Base-by-base conservation (phyloP, 2,329 filamentous ascomycete species). In the Paraphoma chrysanthemicola region DNA sequence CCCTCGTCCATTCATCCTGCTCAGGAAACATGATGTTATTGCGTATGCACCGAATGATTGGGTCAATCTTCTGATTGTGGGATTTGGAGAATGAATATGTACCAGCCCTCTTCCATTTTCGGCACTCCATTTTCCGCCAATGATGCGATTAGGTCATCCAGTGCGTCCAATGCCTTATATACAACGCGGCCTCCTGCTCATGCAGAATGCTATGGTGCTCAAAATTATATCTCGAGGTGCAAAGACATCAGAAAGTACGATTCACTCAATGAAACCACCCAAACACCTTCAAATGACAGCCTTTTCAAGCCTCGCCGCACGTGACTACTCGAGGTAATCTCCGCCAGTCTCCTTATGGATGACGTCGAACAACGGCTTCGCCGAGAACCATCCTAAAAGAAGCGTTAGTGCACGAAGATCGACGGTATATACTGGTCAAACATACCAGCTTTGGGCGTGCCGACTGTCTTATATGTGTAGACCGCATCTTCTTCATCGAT, bases 301-400 rank as follows among this genome's bases (percentile, higher is more conserved):
- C 9, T 31, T 10, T 44, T 45, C 7, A 17, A 39, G 23, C 23
- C 36, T 23, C 38, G 17, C 42, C 41, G 28, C 9, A 41, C 16
- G 16, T 29, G 42, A 39, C 64, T 74, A 82, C 57, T 81, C 69
- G 61, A 87, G 67, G 70, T 87, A 87, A 10, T 83, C 83, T 1
- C 83, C 84, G 18, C 78, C 78, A 2, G 82, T 85, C 77, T 89
- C 85, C 70, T 83, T 83, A 66, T 88, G 83, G 59, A 90, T 85
- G 41, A 91, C 77, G 78, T 91, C 89, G 77, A 92, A 92, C 60
- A 88, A 65, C 14, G 90, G 89, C 78, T 88, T 88, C 6, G 87
- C 90, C 65, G 83, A 87, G 70, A 92, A 93, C 81, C 85, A 92
- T 10, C 67, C 51, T 53, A 38, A 2, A 38, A 6, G 42, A 29